These are phyloP conservation scores for Hibiscus mutabilis DNA, from an alignment of 345 rosid genomes.

Conservation along the genomic window DNA sequence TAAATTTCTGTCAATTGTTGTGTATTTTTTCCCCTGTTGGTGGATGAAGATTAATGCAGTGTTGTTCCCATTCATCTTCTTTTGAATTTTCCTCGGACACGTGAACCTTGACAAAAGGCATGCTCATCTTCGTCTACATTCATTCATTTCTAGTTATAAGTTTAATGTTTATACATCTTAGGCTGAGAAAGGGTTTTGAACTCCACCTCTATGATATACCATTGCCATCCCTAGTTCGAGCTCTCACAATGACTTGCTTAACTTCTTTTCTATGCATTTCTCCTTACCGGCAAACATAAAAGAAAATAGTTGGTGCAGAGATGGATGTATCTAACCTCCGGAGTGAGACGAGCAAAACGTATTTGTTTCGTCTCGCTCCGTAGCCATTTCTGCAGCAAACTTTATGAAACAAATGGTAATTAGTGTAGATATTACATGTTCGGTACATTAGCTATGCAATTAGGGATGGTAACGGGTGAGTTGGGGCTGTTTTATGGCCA, in stretches of 20 bases:
- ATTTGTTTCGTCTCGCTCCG: too few relatives aligned
- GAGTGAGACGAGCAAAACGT: too few relatives aligned
- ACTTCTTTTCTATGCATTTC: neutral
- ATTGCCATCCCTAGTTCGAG: neutral
- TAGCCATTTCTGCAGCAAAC: too few relatives aligned
- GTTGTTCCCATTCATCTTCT: neutral
- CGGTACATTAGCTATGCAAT: too few relatives aligned
- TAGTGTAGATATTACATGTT: too few relatives aligned
- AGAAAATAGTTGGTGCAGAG: too few relatives aligned
- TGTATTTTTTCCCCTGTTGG: too few relatives aligned
- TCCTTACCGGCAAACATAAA: too few relatives aligned
- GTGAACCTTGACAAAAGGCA: neutral
- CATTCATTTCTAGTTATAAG: neutral
- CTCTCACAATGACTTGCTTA: neutral
- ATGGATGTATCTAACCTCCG: too few relatives aligned
- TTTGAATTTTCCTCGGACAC: neutral
- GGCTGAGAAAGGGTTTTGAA: neutral
- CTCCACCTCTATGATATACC: neutral
- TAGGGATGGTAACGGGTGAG: too few relatives aligned
- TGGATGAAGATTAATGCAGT: neutral
- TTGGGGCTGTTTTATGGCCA: too few relatives aligned
- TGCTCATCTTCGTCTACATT: neutral
- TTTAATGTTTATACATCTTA: neutral
- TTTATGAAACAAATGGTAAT: too few relatives aligned
- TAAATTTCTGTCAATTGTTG: neutral